These are phyloP conservation scores for Ascodesmis nigricans DNA, from an alignment of 495 filamentous ascomycete genomes.

Conservation along the genomic window DNA sequence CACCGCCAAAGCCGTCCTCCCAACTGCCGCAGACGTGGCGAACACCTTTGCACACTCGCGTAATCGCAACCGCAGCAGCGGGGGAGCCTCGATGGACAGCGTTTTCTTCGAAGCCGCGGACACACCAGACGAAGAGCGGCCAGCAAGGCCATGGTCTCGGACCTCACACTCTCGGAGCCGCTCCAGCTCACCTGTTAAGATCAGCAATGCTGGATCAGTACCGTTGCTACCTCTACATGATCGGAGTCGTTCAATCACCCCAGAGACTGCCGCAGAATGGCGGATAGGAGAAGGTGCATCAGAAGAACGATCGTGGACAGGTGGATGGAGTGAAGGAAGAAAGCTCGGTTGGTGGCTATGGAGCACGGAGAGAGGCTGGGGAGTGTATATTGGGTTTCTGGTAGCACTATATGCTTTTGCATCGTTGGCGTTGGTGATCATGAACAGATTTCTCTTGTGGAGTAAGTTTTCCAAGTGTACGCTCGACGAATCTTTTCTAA, in stretches of 20 bases:
- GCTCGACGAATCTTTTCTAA: conserved; percentile 5
- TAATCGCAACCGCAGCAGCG: conserved; percentile 16
- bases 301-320: conserved; percentile 12
- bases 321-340: conserved; percentile 23
- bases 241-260: too few relatives aligned
- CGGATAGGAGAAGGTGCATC: conserved; percentile 13
- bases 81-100: conserved; percentile 12
- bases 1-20: conserved; percentile 2
- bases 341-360: conserved; percentile 30
- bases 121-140: too few relatives aligned
- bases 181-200: too few relatives aligned
- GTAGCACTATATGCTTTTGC: conserved; percentile 26
- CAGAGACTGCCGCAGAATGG: conserved; percentile 4
- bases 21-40: conserved; percentile 1
- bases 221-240: too few relatives aligned
- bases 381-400: conserved; percentile 29
- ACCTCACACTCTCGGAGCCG: too few relatives aligned
- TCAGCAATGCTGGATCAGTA: too few relatives aligned
- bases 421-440: conserved; percentile 26
- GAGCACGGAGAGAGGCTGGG: conserved; percentile 28
- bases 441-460: conserved; percentile 30
- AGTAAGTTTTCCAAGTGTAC: too few relatives aligned
- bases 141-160: too few relatives aligned
- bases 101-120: conserved; percentile 9
- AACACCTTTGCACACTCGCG: conserved; percentile 14